These are phyloP conservation scores for Fonsecaea multimorphosa DNA, from an alignment of 2,329 filamentous ascomycete species.

Conservation along the genomic window DNA sequence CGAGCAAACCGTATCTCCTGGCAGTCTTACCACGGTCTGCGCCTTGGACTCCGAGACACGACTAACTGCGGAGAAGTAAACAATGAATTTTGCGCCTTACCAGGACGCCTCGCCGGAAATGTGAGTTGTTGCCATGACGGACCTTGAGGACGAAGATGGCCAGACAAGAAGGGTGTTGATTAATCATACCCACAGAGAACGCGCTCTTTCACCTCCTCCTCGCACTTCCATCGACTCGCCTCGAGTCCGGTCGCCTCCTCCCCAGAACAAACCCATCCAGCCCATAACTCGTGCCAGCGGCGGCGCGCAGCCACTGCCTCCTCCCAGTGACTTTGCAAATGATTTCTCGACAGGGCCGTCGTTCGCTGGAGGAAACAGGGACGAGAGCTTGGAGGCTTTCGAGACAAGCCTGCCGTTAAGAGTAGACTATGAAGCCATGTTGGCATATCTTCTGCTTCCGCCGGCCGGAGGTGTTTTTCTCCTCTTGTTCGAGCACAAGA, in stretches of 20 bases:
- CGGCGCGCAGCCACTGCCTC: slow-evolving; percentile 48
- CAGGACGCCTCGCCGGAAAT: slow-evolving; percentile 87
- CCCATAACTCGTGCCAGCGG: slow-evolving; percentile 53
- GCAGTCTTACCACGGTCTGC: background rate
- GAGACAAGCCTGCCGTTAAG: slow-evolving; percentile 87
- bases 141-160: background rate
- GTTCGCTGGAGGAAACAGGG: slow-evolving; percentile 52
- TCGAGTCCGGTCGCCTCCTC: slow-evolving; percentile 60
- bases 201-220: slow-evolving; percentile 72
- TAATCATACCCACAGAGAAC: slow-evolving; percentile 58
- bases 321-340: slow-evolving; percentile 48
- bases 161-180: background rate
- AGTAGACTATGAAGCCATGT: slow-evolving; percentile 85
- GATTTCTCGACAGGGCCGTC: slow-evolving; percentile 37
- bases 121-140: slow-evolving; percentile 21
- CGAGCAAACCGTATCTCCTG: background rate
- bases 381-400: slow-evolving; percentile 76
- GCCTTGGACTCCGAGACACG: background rate
- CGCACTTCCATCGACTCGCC: slow-evolving; percentile 58
- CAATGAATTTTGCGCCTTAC: slow-evolving; percentile 95
- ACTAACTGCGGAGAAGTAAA: slow-evolving; percentile 33
- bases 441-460: slow-evolving; percentile 85
- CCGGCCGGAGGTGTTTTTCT: slow-evolving; percentile 85
- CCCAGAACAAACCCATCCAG: slow-evolving; percentile 50
- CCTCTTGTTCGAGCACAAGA: slow-evolving; percentile 87